A percentile compares a stretch with the other conserved stretches of the same genome.
phyloP scores from a whole-genome alignment of 2,329 filamentous ascomycete species.

The Aspergillus aculeatus region DNA sequence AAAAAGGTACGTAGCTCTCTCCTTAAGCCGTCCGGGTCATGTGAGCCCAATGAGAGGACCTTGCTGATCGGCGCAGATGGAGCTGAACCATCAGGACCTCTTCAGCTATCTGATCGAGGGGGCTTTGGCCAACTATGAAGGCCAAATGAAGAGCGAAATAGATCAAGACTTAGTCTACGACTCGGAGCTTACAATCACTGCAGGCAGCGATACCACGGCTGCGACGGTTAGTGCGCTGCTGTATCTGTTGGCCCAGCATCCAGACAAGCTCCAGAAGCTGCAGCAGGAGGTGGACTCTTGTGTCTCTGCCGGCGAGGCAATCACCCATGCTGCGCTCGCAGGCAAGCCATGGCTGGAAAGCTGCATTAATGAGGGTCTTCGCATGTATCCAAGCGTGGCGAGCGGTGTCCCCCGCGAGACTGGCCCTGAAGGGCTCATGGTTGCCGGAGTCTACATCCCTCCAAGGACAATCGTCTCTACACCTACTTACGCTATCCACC shows the following conservation, averaged over 20 bases:
- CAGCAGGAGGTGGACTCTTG: conserved; percentile 8
- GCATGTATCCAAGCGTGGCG: conserved; percentile 5
- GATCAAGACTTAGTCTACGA: conserved; percentile 8
- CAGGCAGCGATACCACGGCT: conserved; percentile 11
- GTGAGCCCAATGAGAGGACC: neutral
- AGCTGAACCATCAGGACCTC: conserved; percentile 1
- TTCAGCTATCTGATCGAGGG: conserved; percentile 14
- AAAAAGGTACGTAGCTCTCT: conserved; percentile 2
- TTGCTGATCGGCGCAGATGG: neutral
- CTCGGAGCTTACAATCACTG: conserved; percentile 9
- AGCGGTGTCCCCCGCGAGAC: conserved; percentile 15
- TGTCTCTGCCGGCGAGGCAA: neutral
- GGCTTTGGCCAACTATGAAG: neutral
- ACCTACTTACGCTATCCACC: conserved; percentile 11
- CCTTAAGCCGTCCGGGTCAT: too few species aligned
- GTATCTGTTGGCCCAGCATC: conserved; percentile 11
- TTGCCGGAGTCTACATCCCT: conserved; percentile 9
- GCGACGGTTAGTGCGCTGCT: conserved; percentile 1
- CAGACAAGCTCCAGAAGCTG: conserved; percentile 1
- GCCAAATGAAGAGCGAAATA: neutral
- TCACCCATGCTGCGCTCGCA: conserved; percentile 2
- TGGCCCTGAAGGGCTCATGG: conserved; percentile 4
- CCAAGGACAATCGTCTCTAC: conserved; percentile 10
- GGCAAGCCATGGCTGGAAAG: conserved; percentile 9
- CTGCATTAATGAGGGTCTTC: conserved; percentile 11